Base-by-base conservation (phyloP, 495 filamentous ascomycete species). In the Neurospora cerealis region DNA sequence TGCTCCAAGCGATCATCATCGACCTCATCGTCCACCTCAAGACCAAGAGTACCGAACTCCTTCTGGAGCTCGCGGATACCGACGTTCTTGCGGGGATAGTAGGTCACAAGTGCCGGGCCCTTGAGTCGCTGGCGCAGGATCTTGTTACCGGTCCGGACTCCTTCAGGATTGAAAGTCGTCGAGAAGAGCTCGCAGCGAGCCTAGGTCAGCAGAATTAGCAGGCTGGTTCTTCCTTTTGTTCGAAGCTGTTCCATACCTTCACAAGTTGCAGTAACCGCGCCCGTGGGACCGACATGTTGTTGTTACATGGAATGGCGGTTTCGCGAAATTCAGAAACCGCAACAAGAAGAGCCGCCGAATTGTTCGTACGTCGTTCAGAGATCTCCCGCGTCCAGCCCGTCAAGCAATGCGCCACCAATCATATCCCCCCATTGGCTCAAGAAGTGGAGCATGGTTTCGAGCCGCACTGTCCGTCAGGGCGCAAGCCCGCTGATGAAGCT, bases 141-240 rank as follows among this genome's bases (percentile, higher is more conserved):
- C 79, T 94, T 95, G 84, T 93, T 97, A 75, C 96, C 96, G 60
- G 92, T 87, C 75, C 96, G 92, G 72, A 91, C 80, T 74, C 90
- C 83, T 37, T 91, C 85, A 15, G 96, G 96, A 83, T 99, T 99
- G 87, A 89, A 98, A 69, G 92, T 97, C 36, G 90, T 90, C 69
- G 89, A 90, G 87, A 99, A 99, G 81, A 99, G 90, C 80, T 90
- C 89, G 86, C 92, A 96, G 90, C 93, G 93, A 76, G 89, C 88
- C 95, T 97, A 73, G 69, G 71, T 69, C 4, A n/a, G 9, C 15
- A 13, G 54, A 24, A 75, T 76, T 24, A 80, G 72, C 42, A 38
- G 10, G 19, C 72, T 70, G 54, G 36, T 34, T 11, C 21, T 15
- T 10, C 19, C 3, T 38, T 17, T 10, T 1, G 15, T 48, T n/a